Conservation (phyloP, 345 rosid genomes). For the Excoecaria cochinchinensis region DNA sequence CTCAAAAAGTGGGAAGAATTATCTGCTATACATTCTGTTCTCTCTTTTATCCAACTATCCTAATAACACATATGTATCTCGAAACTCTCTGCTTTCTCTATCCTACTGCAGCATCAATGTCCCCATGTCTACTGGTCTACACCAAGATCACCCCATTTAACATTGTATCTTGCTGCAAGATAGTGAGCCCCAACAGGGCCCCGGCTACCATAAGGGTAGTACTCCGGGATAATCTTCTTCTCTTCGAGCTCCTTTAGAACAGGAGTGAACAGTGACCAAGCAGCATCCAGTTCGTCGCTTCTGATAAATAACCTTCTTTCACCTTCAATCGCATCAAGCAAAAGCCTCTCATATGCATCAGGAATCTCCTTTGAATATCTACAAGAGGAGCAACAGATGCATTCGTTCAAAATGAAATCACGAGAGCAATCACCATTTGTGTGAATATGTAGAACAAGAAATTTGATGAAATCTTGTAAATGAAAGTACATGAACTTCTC, state of each 20-base stretch:
- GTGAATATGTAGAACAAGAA: neutral
- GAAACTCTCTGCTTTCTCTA: neutral
- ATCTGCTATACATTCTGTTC: neutral
- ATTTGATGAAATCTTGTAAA: neutral
- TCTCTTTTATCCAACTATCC: neutral
- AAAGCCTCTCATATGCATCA: slow-evolving; percentile 95
- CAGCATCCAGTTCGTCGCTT: slow-evolving; percentile 95
- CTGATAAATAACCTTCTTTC: slow-evolving; percentile 95
- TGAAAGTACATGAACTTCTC: neutral
- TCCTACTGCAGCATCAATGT: neutral
- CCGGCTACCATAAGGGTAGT: slow-evolving; percentile 96
- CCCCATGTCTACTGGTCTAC: slow-evolving; percentile 44
- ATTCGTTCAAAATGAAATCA: neutral
- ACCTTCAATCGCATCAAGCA: slow-evolving; percentile 92
- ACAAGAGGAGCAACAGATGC: neutral
- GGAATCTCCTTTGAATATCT: slow-evolving; percentile 98
- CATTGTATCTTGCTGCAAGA: slow-evolving; percentile 89
- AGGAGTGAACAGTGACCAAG: slow-evolving; percentile 87
- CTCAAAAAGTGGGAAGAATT: neutral
- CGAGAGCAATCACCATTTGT: neutral
- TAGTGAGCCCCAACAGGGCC: slow-evolving; percentile 99
- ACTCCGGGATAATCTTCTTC: slow-evolving; percentile 75
- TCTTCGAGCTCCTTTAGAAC: slow-evolving; percentile 80
- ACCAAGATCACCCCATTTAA: slow-evolving; percentile 89
- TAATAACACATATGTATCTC: neutral